Base-by-base conservation (phyloP, 2,329 filamentous ascomycete genomes). In the Pochonia chlamydosporia region DNA sequence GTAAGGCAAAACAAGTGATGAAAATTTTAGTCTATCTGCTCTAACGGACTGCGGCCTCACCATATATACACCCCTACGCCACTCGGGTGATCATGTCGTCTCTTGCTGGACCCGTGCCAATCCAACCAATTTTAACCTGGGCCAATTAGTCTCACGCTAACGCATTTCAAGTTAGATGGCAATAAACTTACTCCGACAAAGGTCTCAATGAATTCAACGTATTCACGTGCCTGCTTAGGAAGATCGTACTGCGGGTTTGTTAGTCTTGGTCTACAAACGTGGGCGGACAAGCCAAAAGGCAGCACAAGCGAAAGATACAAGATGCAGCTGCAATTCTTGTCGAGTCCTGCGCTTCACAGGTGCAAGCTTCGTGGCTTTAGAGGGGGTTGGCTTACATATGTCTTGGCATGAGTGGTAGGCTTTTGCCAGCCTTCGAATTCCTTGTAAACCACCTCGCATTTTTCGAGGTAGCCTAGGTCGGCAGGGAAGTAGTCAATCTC, bases 101-200 rank as follows among this genome's bases (percentile, higher is more conserved):
- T 49, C 82, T 72, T 40, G 74, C 78, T 33, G 81, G 82, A 6
- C 83, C 83, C 18, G 83, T 84, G 40, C 84, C 84, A 56, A 87
- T 81, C 63, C 76, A 86, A 5, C 45, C 36, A 40, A 50, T 50
- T 62, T 76, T 77, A 52, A 85, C 58, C 60, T 63, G 18, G 39
- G 40, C 16, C 10, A 39, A 7, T 55, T 49, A 35, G 50, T 47
- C 47, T 46, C 18, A 55, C 31, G 36, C 60, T 56, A 59, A 40
- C 25, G 24, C 18, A 39, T 35, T 43, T 9, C 25, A 40, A 26
- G 42, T 41, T 31, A 53, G 50, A 48, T 48, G 49, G 42, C 51
- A 43, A 36, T 21, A n/a, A 21, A 16, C 48, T 75, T 50, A 85
- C 77, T 26, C 79, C 81, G 13, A 84, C 67, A 60, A 80, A 84